Evolutionary conservation across 495 filamentous ascomycete species (phyloP), one percentile per base, ranked within the genome.

Genomic region (Apodospora peruviana): DNA sequence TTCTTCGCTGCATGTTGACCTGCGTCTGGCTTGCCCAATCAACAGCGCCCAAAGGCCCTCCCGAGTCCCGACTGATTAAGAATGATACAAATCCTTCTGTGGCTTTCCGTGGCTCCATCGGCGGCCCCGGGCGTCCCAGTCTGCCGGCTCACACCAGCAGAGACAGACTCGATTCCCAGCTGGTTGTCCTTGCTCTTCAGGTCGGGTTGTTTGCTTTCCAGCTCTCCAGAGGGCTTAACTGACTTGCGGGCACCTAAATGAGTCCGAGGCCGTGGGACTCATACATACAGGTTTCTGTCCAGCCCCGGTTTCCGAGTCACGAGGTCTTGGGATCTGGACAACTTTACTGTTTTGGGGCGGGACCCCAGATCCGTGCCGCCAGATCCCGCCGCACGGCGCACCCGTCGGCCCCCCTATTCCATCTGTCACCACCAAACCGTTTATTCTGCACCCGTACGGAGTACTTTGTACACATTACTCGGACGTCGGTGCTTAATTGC

Each of bases 41-140:
- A n/a, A 23, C 21, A 29, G 8, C 7, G 11, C 39, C 8, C 17
- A 20, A 11, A 23, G 4, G 24, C 39, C 41, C 41, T 24, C 21
- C 41, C 22, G 4, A 40, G 11, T 17, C 12, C 14, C 14, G 9
- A 40, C 9, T 40, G 37, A 17, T 14, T 2, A 9, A 8, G 12
- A 18, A 40, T 18, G 9, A 16, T 43, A 23, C 41, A 43, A 23
- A 43, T 43, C 41, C 17, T 43, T 18, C 41, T 14, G 20, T 25
- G 41, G 21, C 37, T 40, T 23, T 18, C 41, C 22, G 20, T 25
- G 41, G 21, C 37, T 40, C 41, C 22, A 43, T 43, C 41, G 41
- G 41, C 21, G 11, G 22, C 41, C 24, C 41, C 41, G 41, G 41
- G 17, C 18, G 32, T 7, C n/a, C 37, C 37, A 40, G 37, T 40